Evolutionary conservation across 139 green algal genomes (phyloP).

Genomic region (Zygnema circumcarinatum): DNA sequence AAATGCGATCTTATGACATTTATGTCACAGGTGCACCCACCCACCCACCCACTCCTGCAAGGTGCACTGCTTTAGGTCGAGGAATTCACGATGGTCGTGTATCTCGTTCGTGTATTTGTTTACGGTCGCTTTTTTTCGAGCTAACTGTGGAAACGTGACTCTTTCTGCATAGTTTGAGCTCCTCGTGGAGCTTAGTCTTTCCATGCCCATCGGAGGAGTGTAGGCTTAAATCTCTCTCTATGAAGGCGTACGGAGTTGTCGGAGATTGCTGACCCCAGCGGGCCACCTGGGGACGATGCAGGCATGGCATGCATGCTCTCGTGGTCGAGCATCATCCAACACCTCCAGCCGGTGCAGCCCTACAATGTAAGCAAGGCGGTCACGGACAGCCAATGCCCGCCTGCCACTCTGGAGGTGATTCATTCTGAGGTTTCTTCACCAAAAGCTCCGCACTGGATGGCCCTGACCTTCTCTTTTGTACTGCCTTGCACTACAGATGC

Average conservation of each 20-base stretch:
- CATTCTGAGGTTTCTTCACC: background rate
- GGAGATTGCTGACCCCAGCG: too few relatives aligned
- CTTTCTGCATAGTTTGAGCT: background rate
- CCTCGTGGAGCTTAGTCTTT: background rate
- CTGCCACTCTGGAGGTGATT: background rate
- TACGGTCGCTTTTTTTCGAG: background rate
- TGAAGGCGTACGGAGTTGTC: background rate
- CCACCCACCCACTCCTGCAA: background rate
- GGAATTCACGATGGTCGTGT: background rate
- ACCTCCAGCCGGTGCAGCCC: background rate
- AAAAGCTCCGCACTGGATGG: background rate
- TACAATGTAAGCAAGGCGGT: background rate
- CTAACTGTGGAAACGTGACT: background rate
- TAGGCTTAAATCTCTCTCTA: background rate
- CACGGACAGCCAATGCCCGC: background rate
- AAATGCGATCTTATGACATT: background rate
- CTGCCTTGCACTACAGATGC: background rate
- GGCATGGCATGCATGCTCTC: slow-evolving; percentile 11
- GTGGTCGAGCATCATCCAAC: slow-evolving; percentile 10
- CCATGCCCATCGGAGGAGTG: background rate
- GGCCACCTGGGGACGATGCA: too few relatives aligned
- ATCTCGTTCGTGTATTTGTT: background rate
- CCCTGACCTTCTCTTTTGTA: background rate
- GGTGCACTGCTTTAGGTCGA: background rate
- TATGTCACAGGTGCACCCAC: background rate